A percentile compares a stretch with the other conserved stretches of the same genome.
phyloP scores from a whole-genome alignment of 2,329 filamentous ascomycete genomes.

The Neopestalotiopsis sp. region DNA sequence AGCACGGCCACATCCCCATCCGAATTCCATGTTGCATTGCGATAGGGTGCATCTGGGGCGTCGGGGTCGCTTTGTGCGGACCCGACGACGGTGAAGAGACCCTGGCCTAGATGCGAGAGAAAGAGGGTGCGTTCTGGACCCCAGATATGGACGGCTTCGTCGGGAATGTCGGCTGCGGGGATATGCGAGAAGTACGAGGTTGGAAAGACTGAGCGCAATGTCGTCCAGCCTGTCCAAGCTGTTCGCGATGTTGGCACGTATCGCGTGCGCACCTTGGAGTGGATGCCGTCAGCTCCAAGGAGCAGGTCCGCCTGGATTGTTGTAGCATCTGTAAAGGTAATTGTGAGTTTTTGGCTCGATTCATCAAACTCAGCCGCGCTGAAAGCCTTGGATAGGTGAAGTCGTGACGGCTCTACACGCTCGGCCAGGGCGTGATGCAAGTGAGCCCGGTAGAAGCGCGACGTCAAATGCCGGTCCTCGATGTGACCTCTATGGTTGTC shows the following conservation, averaged over 20 bases:
- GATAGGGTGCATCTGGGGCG: constrained; percentile 35
- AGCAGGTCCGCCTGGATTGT: constrained; percentile 50
- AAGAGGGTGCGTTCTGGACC: constrained; percentile 49
- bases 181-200: constrained; percentile 45
- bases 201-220: constrained; percentile 51
- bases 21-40: constrained; percentile 44
- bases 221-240: constrained; percentile 49
- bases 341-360: constrained; percentile 33
- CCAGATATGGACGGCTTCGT: constrained; percentile 52
- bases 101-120: constrained; percentile 46
- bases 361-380: constrained; percentile 39
- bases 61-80: constrained; percentile 44
- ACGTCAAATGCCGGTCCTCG: constrained; percentile 44
- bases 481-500: constrained; percentile 47
- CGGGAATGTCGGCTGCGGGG: constrained; percentile 36
- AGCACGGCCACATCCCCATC: constrained; percentile 43
- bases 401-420: constrained; percentile 45
- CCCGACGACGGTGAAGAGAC: constrained; percentile 49
- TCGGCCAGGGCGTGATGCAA: constrained; percentile 53
- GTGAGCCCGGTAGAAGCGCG: constrained; percentile 54
- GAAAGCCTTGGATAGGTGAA: constrained; percentile 51
- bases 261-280: constrained; percentile 50
- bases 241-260: constrained; percentile 48
- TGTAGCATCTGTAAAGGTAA: constrained; percentile 55
- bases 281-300: constrained; percentile 59